Conservation (phyloP, 495 filamentous ascomycete genomes). For the Haplographium delicatum region DNA sequence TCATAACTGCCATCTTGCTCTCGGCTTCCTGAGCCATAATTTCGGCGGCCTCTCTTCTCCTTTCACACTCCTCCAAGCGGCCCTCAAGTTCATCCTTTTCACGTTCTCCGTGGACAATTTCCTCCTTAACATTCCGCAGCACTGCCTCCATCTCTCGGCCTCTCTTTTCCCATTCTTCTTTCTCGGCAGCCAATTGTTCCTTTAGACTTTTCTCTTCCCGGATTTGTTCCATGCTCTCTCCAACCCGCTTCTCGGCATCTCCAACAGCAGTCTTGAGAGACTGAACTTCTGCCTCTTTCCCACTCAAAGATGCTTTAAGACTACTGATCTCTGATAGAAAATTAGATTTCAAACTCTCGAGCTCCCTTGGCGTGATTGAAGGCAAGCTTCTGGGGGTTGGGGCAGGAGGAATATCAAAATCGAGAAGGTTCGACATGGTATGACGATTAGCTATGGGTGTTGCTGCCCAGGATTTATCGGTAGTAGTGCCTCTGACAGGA, state of each 20-base stretch:
- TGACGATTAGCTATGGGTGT: constrained; percentile 22
- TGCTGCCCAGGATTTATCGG: constrained; percentile 15
- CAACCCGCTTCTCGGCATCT: constrained; percentile 88
- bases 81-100: constrained; percentile 69
- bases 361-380: constrained; percentile 82
- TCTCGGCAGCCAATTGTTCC: constrained; percentile 69
- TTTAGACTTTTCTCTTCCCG: constrained; percentile 65
- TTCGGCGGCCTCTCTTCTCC: constrained; percentile 57
- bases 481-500: constrained; percentile 30
- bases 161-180: constrained; percentile 75
- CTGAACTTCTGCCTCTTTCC: constrained; percentile 83
- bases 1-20: constrained; percentile 64
- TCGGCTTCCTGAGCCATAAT: constrained; percentile 65
- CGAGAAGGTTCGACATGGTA: constrained; percentile 59
- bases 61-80: constrained; percentile 69
- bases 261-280: constrained; percentile 79
- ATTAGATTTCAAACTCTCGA: constrained; percentile 83
- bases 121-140: constrained; percentile 69
- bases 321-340: constrained; percentile 88
- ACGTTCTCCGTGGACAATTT: constrained; percentile 68
- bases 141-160: constrained; percentile 80
- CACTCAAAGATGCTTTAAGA: constrained; percentile 80
- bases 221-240: constrained; percentile 72
- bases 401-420: constrained; percentile 86
- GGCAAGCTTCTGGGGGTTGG: constrained; percentile 91